Percentiles rank a stretch among this genome's conserved stretches.
Conservation (phyloP, 176 grass and related monocot genomes). For the Leersia perrieri region DNA sequence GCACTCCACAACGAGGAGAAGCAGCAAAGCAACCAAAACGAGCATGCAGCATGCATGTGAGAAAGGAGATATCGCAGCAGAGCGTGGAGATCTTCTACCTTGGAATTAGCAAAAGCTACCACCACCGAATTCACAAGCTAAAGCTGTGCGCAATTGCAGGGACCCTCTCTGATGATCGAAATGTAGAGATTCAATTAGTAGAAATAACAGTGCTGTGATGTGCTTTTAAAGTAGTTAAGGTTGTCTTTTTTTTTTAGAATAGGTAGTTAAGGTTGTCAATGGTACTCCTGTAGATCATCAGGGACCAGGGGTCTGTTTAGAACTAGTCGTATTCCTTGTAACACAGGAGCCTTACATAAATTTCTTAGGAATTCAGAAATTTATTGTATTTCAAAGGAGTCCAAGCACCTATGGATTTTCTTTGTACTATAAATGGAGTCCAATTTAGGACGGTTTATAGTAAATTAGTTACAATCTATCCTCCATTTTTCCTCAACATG, state of each 20-base stretch:
- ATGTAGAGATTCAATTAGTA: background rate
- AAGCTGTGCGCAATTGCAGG: background rate
- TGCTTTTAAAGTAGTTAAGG: background rate
- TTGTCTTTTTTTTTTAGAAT: too few species aligned
- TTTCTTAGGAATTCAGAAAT: background rate
- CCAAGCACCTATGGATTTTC: background rate
- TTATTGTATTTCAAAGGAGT: too few species aligned
- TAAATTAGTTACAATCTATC: background rate
- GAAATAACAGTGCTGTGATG: too few species aligned
- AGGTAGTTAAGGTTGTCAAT: background rate
- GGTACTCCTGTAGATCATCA: background rate
- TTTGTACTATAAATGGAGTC: background rate
- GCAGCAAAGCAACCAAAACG: background rate
- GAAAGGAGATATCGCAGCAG: background rate
- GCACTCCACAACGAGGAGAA: background rate
- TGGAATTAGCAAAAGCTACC: slow-evolving; percentile 31
- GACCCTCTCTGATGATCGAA: background rate
- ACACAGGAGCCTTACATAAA: background rate
- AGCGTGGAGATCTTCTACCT: slow-evolving; percentile 20
- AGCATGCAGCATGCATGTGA: background rate
- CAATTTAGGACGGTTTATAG: too few species aligned
- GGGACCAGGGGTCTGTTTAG: background rate
- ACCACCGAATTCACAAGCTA: background rate
- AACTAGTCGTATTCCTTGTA: background rate
- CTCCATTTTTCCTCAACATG: background rate